Evolutionary conservation across 2,329 filamentous ascomycete species (phyloP).

Genomic region (Paracamarosporium sp.): DNA sequence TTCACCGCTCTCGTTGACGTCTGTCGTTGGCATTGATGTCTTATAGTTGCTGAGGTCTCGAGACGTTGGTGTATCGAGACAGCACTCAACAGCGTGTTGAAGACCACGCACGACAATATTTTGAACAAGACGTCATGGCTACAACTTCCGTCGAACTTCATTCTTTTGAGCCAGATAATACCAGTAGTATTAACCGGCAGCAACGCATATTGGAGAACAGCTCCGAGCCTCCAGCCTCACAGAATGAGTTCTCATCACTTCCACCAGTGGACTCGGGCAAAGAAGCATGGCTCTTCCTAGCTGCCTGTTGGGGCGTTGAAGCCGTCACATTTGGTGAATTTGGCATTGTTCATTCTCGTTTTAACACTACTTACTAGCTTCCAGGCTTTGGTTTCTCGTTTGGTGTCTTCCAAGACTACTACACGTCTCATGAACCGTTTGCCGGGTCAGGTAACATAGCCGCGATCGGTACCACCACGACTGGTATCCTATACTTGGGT

Average conservation of each 20-base stretch:
- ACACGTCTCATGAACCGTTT: conserved; percentile 19
- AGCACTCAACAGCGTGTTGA: no score
- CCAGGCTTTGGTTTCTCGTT: conserved; percentile 16
- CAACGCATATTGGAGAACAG: neutral
- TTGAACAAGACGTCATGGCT: neutral
- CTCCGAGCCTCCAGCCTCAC: neutral
- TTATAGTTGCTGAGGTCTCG: no score
- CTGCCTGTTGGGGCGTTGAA: conserved; percentile 54
- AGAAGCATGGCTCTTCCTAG: conserved; percentile 13
- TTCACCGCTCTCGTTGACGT: neutral
- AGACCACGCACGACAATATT: neutral
- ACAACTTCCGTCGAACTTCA: neutral
- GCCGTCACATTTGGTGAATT: conserved; percentile 43
- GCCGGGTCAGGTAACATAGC: conserved; percentile 21
- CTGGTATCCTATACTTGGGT: conserved; percentile 6
- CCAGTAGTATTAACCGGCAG: neutral
- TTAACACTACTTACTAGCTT: neutral
- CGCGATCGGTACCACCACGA: conserved; percentile 11
- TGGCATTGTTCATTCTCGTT: neutral
- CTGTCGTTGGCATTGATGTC: neutral
- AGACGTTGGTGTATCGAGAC: no score
- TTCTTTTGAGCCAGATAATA: neutral
- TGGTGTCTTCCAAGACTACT: conserved; percentile 28
- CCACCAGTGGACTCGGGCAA: conserved; percentile 12
- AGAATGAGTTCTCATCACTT: conserved; percentile 1